phyloP scores from a whole-genome alignment of 495 filamentous ascomycete genomes.

The Immersiella caudata region DNA sequence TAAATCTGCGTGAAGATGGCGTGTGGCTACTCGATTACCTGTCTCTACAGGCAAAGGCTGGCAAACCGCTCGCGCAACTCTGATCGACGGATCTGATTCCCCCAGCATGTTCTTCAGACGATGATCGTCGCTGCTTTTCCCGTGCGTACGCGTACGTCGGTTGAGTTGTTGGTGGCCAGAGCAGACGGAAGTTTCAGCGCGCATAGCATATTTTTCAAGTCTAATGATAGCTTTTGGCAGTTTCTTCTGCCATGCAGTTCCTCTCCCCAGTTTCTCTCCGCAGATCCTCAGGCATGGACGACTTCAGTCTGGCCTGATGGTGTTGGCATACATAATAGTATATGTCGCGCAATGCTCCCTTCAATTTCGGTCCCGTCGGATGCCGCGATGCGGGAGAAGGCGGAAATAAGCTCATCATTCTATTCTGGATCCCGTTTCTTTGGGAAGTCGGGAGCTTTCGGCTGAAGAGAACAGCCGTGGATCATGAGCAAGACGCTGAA shows the following conservation, averaged over 20 bases:
- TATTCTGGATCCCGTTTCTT: neutral
- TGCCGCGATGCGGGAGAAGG: constrained; percentile 12
- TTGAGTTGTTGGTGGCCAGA: neutral
- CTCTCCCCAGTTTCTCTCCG: neutral
- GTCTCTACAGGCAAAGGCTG: neutral
- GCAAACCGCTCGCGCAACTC: neutral
- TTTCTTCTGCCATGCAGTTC: constrained; percentile 5
- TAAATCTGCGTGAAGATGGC: neutral
- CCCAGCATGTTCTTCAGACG: constrained; percentile 11
- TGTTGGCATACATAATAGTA: neutral
- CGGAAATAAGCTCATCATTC: constrained; percentile 1
- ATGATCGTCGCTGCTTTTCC: constrained; percentile 2
- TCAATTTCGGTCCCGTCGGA: constrained; percentile 15
- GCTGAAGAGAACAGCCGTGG: constrained; percentile 11
- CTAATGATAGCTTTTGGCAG: constrained; percentile 4
- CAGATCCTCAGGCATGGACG: neutral
- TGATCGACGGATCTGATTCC: constrained; percentile 20
- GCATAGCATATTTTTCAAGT: neutral
- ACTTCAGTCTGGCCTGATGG: neutral
- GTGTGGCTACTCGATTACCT: neutral
- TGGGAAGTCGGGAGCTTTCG: neutral
- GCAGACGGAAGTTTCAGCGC: neutral
- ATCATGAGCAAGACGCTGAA: neutral
- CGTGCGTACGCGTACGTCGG: neutral
- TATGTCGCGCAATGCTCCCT: constrained; percentile 3